Conservation (phyloP, 192 early-diverging fungal genomes). For the Thamnidium elegans region DNA sequence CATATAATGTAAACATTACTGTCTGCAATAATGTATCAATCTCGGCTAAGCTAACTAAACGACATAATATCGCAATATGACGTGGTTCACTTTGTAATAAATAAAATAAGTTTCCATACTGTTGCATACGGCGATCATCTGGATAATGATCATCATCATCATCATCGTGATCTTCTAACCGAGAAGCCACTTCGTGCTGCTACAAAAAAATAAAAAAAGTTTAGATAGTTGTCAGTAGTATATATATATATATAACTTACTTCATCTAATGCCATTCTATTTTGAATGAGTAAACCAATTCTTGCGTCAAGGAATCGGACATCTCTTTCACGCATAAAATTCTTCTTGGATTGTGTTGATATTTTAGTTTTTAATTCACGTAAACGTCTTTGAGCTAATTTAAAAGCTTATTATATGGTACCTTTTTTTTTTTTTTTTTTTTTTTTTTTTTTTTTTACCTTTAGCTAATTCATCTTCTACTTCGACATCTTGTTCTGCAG, state of each 20-base stretch:
- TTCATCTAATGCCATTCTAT: conserved; percentile 88
- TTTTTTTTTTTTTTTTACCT: conserved; percentile 38
- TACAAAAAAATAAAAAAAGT: conserved; percentile 11
- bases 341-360: conserved; percentile 89
- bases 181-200: conserved; percentile 73
- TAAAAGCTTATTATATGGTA: neutral
- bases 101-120: conserved; percentile 92
- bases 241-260: conserved; percentile 33
- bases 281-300: conserved; percentile 89
- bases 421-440: neutral
- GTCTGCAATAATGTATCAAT: conserved; percentile 91
- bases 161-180: conserved; percentile 61
- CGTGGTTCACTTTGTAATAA: conserved; percentile 86
- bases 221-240: neutral
- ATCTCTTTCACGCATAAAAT: conserved; percentile 90
- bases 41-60: conserved; percentile 78
- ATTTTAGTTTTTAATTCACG: conserved; percentile 85
- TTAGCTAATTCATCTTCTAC: conserved; percentile 89
- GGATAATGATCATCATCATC: conserved; percentile 39
- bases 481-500: conserved; percentile 89
- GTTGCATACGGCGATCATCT: conserved; percentile 76
- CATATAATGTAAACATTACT: conserved; percentile 91
- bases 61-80: conserved; percentile 81
- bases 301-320: conserved; percentile 87
- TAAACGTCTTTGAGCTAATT: conserved; percentile 73